Conservation (phyloP, 768 basidiomycete genomes). For the Fistulinella prunicolor region DNA sequence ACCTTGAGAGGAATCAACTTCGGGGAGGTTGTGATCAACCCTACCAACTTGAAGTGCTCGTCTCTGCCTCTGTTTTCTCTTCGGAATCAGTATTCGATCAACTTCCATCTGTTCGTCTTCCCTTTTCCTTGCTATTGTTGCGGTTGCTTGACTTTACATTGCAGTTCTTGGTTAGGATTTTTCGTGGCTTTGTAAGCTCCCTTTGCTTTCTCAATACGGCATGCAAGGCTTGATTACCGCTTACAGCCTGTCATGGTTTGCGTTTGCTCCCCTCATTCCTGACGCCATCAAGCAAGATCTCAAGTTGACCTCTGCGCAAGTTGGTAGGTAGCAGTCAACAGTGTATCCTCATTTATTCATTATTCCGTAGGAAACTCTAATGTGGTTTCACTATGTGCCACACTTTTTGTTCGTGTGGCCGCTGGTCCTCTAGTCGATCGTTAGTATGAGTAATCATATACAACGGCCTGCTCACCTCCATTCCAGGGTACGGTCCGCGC, state of each 20-base stretch:
- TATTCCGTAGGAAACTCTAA: slow-evolving; percentile 43
- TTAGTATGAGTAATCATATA: slow-evolving; percentile 7
- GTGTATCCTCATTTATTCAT: neutral
- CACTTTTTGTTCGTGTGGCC: slow-evolving; percentile 45
- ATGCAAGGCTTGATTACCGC: slow-evolving; percentile 1
- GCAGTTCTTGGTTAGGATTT: slow-evolving; percentile 42
- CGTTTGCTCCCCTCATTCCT: slow-evolving; percentile 59
- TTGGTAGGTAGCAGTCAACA: slow-evolving; percentile 29
- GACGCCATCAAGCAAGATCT: slow-evolving; percentile 54
- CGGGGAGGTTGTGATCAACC: slow-evolving; percentile 37
- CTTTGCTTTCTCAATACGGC: neutral
- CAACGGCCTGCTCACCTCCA: neutral
- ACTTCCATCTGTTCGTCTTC: slow-evolving; percentile 46
- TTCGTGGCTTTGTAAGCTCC: slow-evolving; percentile 44
- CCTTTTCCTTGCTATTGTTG: no score
- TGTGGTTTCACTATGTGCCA: slow-evolving; percentile 45
- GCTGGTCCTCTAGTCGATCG: slow-evolving; percentile 52
- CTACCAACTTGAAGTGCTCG: slow-evolving; percentile 48
- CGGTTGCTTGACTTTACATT: slow-evolving; percentile 1
- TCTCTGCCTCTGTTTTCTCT: slow-evolving; percentile 53
- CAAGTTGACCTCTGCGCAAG: slow-evolving; percentile 43
- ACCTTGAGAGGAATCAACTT: slow-evolving; percentile 6
- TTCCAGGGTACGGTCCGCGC: slow-evolving; percentile 44
- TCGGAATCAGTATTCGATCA: slow-evolving; percentile 43
- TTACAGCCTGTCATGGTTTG: slow-evolving; percentile 47